A percentile compares a stretch with the other conserved stretches of the same genome.
These are phyloP conservation scores for Scutellaria minor DNA, from an alignment of 257 asterid genomes.

Conservation along the genomic window DNA sequence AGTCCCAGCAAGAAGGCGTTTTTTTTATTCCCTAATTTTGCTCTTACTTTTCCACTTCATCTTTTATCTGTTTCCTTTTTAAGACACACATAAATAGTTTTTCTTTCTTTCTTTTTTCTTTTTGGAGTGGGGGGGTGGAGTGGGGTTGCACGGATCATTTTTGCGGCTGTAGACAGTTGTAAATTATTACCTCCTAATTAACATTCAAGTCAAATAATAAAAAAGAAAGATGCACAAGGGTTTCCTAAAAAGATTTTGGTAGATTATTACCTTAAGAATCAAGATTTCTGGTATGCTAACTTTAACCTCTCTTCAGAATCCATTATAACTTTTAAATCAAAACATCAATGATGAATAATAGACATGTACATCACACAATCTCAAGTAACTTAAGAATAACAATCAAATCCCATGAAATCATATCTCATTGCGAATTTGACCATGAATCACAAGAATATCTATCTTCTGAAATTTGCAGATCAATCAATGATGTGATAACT, in stretches of 20 bases:
- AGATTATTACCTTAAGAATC: slow-evolving; percentile 9
- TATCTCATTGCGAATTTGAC: slow-evolving; percentile 16
- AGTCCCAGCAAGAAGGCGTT: neutral
- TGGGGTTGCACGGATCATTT: neutral
- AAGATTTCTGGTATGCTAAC: neutral
- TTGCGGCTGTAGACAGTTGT: neutral
- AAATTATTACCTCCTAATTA: neutral
- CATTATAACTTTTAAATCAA: slow-evolving; percentile 15
- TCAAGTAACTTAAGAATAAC: slow-evolving; percentile 4
- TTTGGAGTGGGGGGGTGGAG: no score
- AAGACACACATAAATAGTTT: no score
- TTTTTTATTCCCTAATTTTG: neutral
- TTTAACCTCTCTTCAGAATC: neutral
- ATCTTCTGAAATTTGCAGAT: neutral
- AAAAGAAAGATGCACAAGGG: neutral
- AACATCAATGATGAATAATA: neutral
- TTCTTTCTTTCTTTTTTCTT: no score
- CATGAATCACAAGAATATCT: slow-evolving; percentile 2
- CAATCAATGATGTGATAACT: slow-evolving; percentile 3
- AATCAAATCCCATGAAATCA: slow-evolving; percentile 23
- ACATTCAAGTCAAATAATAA: neutral
- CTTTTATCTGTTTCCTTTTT: neutral
- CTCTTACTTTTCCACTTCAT: neutral
- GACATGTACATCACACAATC: neutral
- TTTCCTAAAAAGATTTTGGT: neutral